Base-by-base conservation (phyloP, 2,329 filamentous ascomycete genomes). In the Alternaria longipes region DNA sequence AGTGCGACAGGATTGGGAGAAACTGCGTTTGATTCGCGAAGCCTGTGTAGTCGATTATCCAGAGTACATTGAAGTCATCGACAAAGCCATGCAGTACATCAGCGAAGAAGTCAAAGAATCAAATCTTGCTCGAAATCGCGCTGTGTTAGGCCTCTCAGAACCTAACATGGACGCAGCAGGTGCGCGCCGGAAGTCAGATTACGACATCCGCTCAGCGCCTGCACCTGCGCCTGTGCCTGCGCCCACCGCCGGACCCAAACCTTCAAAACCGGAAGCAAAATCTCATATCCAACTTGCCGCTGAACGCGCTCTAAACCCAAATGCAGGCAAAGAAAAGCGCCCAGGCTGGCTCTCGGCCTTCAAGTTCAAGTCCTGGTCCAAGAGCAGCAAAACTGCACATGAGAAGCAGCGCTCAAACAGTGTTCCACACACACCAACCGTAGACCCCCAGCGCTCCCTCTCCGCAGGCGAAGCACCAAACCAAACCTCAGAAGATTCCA, bases 1-100 rank as follows among this genome's bases (percentile, higher is more conserved):
- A 11, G 71, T 78, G 6, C 65, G 70, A 40, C 66, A 72, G 22
- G 77, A 79, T 38, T 77, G 73, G 75, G 74, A 76, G 41, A 83
- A 83, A 67, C 67, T 84, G n/a, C 68, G 74, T 18, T 72, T 84
- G 8, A 77, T 84, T 32, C 72, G 77, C n/a, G 80, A 82, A 59
- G 78, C 79, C 5, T 82, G 80, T 55, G 69, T 72, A 38, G 66
- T 69, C 5, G 77, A 81, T 47, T 83, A 83, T 56, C 81, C 81
- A 5, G 78, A 82, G 60, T 83, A 83, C 60, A 69, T 80, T 14
- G 72, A 76, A 5, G 80, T 81, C 8, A 77, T 77, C 8, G 76
- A 82, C 54, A 73, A 73, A 34, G 82, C 82, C 1, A 67, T 84
- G 54, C 77, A 79, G 54, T 80, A 84, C 62, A 78, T 84, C 58